Percentiles rank a stretch among this genome's conserved stretches.
Conservation (phyloP, 495 filamentous ascomycete genomes). For the Hypomontagnella monticulosa region DNA sequence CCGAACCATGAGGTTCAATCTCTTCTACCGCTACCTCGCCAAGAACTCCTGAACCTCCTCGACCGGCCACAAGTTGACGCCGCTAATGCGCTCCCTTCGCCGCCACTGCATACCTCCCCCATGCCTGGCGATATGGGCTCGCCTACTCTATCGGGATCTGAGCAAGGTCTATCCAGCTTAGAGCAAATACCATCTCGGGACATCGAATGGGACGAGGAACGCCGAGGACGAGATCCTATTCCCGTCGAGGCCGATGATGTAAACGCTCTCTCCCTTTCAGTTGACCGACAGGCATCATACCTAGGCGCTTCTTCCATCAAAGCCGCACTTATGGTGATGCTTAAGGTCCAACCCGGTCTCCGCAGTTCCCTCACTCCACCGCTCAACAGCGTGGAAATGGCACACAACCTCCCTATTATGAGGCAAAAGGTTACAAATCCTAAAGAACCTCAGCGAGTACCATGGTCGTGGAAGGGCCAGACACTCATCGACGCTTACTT, state of each 20-base stretch:
- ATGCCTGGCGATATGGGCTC: constrained; percentile 57
- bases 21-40: constrained; percentile 60
- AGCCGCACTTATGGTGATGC: constrained; percentile 81
- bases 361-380: constrained; percentile 65
- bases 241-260: constrained; percentile 82
- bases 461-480: constrained; percentile 68
- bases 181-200: constrained; percentile 65
- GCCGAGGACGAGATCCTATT: constrained; percentile 64
- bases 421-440: constrained; percentile 54
- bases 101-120: constrained; percentile 54
- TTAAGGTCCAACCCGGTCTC: constrained; percentile 75
- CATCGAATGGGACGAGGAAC: constrained; percentile 67
- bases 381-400: constrained; percentile 57
- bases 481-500: constrained; percentile 81
- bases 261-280: constrained; percentile 78
- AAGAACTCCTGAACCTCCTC: constrained; percentile 61
- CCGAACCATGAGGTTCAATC: constrained; percentile 62
- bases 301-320: constrained; percentile 85
- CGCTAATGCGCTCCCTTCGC: constrained; percentile 54
- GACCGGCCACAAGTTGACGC: constrained; percentile 55
- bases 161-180: constrained; percentile 57
- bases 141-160: constrained; percentile 52
- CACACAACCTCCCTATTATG: constrained; percentile 59
- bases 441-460: constrained; percentile 63
- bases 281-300: constrained; percentile 77